phyloP scores from a whole-genome alignment of 768 basidiomycete genomes.

The Thelephora aurantiotincta region DNA sequence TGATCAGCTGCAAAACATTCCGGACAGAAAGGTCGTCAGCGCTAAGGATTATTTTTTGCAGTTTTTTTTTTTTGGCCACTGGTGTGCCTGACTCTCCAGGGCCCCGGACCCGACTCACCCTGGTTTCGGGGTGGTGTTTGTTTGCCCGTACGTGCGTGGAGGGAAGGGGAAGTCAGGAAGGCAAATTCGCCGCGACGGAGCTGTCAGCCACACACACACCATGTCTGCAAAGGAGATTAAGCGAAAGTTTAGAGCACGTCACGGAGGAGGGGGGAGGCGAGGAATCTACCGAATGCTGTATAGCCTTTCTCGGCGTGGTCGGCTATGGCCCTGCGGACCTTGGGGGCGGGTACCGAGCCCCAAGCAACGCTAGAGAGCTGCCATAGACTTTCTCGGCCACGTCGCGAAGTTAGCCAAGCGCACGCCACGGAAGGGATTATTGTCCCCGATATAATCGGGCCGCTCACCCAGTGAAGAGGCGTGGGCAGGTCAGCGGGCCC shows the following conservation, averaged over 20 bases:
- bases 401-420: slow-evolving; percentile 43
- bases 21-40: slow-evolving; percentile 3
- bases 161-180: slow-evolving; percentile 1
- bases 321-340: slow-evolving; percentile 54
- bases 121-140: background rate
- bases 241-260: background rate
- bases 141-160: slow-evolving; percentile 14
- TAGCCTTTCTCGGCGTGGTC: slow-evolving; percentile 48
- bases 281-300: slow-evolving; percentile 41
- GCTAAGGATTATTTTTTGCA: background rate
- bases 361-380: slow-evolving; percentile 79
- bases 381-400: slow-evolving; percentile 61
- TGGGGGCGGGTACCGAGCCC: slow-evolving; percentile 57
- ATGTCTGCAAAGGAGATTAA: slow-evolving; percentile 27
- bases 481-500: slow-evolving; percentile 11
- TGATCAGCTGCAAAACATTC: slow-evolving; percentile 50
- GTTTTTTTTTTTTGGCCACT: background rate
- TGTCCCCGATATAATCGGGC: slow-evolving; percentile 8
- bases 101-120: slow-evolving; percentile 3
- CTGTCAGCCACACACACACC: slow-evolving; percentile 25
- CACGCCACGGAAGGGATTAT: slow-evolving; percentile 47
- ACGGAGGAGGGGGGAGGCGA: slow-evolving; percentile 3
- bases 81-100: slow-evolving; percentile 1
- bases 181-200: slow-evolving; percentile 1
- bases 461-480: slow-evolving; percentile 11